These are phyloP conservation scores for Scedosporium dehoogii DNA, from an alignment of 2,329 filamentous ascomycete species.

Conservation along the genomic window DNA sequence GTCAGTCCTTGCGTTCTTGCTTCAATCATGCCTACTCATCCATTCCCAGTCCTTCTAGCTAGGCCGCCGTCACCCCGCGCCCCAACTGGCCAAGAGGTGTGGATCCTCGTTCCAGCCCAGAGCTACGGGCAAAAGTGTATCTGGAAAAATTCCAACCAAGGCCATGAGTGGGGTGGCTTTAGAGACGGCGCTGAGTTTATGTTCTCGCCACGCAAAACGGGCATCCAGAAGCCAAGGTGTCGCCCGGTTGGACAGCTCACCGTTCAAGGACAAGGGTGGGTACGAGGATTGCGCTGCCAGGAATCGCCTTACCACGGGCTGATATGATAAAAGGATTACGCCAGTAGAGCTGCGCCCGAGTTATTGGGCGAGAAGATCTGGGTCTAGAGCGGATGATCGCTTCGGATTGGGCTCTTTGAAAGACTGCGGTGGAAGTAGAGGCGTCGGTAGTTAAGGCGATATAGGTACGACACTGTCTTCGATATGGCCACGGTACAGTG, in stretches of 20 bases:
- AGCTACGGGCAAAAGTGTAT: background rate
- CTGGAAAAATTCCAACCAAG: background rate
- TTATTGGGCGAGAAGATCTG: background rate
- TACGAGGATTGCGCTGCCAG: conserved; percentile 1
- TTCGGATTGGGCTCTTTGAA: background rate
- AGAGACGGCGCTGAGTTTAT: background rate
- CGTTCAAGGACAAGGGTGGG: background rate
- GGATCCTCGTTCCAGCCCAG: background rate
- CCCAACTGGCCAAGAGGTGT: background rate
- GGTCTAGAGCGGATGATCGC: background rate
- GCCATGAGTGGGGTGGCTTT: background rate
- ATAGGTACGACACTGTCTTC: background rate
- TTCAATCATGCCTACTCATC: background rate
- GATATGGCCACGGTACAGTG: background rate
- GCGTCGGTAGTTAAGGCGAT: background rate
- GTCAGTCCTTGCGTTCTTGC: conserved; percentile 5
- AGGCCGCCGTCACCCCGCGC: background rate
- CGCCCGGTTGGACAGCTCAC: background rate
- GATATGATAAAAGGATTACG: background rate
- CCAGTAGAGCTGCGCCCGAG: background rate
- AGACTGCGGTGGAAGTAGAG: background rate
- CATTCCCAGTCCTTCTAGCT: background rate
- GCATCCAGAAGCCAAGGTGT: background rate
- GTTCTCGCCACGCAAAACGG: background rate
- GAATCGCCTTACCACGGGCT: conserved; percentile 1